These are phyloP conservation scores for Lentithecium fluviatile DNA, from an alignment of 495 filamentous ascomycete species.

Conservation along the genomic window DNA sequence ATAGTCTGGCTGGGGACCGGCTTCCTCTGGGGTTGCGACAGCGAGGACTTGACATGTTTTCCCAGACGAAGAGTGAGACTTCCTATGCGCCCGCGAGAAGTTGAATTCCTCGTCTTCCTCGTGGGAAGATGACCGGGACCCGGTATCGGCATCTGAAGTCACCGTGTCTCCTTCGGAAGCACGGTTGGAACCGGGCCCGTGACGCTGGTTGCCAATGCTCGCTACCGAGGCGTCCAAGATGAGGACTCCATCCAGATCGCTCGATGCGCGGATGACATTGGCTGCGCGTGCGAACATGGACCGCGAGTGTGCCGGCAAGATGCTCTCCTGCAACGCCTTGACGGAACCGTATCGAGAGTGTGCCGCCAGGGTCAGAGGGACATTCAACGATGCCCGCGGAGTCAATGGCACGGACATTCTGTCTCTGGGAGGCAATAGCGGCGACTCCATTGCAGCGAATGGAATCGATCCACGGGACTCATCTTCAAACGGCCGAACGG, in stretches of 20 bases:
- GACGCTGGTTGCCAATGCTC: background rate
- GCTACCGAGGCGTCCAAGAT: slow-evolving; percentile 23
- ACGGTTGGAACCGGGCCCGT: background rate
- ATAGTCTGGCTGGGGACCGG: background rate
- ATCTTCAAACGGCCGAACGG: slow-evolving; percentile 8
- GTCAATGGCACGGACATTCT: background rate
- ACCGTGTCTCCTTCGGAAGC: background rate
- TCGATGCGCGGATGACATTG: slow-evolving; percentile 23
- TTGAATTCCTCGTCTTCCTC: background rate
- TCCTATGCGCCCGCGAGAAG: background rate
- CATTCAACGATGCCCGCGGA: background rate
- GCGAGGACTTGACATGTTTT: background rate
- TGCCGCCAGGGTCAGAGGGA: background rate
- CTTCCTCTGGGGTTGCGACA: background rate
- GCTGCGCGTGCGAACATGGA: slow-evolving; percentile 28
- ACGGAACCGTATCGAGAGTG: background rate
- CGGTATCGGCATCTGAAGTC: background rate
- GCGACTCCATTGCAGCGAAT: background rate
- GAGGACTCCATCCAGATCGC: slow-evolving; percentile 24
- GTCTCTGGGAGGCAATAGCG: background rate
- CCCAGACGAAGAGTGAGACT: background rate
- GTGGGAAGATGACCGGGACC: background rate
- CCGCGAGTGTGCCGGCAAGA: slow-evolving; percentile 10
- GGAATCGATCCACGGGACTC: background rate
- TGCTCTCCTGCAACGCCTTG: slow-evolving; percentile 18